Percentiles rank a stretch among this genome's conserved stretches.
Evolutionary conservation across 148 eudicot genomes (phyloP).

Genomic region (Rhododendron henanense): DNA sequence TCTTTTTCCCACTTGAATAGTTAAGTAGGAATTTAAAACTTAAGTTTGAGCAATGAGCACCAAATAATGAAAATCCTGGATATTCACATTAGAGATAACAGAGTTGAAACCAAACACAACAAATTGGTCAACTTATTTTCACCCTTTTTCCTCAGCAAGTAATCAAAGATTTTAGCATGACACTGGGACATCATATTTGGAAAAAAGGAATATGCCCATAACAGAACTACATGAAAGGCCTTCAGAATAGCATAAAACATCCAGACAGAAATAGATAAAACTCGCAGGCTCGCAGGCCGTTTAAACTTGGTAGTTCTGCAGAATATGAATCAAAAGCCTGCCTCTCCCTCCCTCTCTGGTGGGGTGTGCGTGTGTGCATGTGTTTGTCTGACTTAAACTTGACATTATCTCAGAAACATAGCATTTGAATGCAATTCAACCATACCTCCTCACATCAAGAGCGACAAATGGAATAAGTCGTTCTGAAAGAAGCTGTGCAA

Average conservation of each 20-base stretch:
- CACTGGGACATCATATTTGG: background rate
- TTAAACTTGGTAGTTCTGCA: background rate
- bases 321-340: too few species aligned
- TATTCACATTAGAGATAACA: background rate
- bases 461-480: slow-evolving; percentile 97
- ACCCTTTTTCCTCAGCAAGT: background rate
- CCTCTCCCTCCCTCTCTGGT: too few species aligned
- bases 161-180: background rate
- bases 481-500: slow-evolving; percentile 98
- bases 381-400: background rate
- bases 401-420: background rate
- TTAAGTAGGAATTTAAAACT: background rate
- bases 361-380: too few species aligned
- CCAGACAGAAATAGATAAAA: background rate
- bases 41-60: background rate
- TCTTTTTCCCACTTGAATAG: background rate
- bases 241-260: background rate
- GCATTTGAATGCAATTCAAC: background rate
- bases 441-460: slow-evolving; percentile 95
- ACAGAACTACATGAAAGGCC: background rate
- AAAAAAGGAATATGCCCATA: background rate
- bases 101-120: background rate
- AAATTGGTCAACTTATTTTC: background rate
- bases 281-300: background rate
- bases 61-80: background rate